Evolutionary conservation across 306 rosid genomes (phyloP).

Genomic region (Castanea crenata): DNA sequence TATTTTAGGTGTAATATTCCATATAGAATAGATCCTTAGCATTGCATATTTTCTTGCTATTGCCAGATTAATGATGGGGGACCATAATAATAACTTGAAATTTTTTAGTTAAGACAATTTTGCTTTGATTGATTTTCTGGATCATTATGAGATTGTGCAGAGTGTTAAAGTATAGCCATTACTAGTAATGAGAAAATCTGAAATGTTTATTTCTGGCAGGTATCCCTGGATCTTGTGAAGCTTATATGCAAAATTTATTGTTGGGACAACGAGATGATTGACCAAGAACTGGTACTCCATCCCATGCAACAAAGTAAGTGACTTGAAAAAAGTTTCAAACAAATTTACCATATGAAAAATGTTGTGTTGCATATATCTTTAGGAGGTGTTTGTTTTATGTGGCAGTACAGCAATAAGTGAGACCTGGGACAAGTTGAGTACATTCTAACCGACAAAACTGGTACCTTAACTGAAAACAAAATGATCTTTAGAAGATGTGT

Average conservation of each 20-base stretch:
- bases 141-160: slow-evolving; percentile 16
- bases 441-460: slow-evolving; percentile 98
- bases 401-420: slow-evolving; percentile 99
- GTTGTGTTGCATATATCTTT: slow-evolving; percentile 23
- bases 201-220: slow-evolving; percentile 52
- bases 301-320: slow-evolving; percentile 95
- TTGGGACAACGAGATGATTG: slow-evolving; percentile 90
- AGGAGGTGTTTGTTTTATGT: slow-evolving; percentile 53
- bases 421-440: slow-evolving; percentile 99
- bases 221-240: slow-evolving; percentile 96
- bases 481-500: slow-evolving; percentile 99
- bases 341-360: slow-evolving; percentile 16
- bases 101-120: background rate
- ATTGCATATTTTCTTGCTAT: background rate
- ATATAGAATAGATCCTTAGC: background rate
- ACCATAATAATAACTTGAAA: slow-evolving; percentile 17
- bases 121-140: slow-evolving; percentile 7
- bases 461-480: slow-evolving; percentile 91
- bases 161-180: slow-evolving; percentile 9
- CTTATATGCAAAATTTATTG: slow-evolving; percentile 95
- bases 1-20: background rate
- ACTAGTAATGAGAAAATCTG: slow-evolving; percentile 23
- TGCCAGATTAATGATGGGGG: slow-evolving; percentile 13
- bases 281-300: slow-evolving; percentile 76
- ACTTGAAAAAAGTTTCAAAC: slow-evolving; percentile 14